Evolutionary conservation across 2,329 filamentous ascomycete species (phyloP).

Genomic region (Chalara sp.): DNA sequence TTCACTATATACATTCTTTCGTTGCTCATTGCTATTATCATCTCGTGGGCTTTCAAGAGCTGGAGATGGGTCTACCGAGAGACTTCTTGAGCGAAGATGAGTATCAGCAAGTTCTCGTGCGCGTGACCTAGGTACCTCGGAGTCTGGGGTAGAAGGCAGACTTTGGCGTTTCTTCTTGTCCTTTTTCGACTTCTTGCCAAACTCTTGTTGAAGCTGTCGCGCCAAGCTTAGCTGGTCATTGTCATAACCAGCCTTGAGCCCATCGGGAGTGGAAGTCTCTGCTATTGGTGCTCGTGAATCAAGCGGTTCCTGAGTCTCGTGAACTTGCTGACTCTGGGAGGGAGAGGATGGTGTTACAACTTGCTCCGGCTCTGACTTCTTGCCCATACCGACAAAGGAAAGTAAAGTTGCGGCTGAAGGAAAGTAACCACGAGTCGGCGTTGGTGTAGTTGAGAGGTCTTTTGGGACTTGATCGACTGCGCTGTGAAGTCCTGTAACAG

Average conservation of each 20-base stretch:
- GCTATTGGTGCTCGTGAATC: background rate
- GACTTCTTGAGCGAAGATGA: constrained; percentile 18
- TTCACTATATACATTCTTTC: constrained; percentile 17
- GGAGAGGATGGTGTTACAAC: background rate
- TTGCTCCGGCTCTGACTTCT: background rate
- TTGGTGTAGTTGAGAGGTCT: no score
- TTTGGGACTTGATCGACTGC: no score
- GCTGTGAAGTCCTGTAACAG: background rate
- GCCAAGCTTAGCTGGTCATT: constrained; percentile 23
- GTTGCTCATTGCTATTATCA: constrained; percentile 8
- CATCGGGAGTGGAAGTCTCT: constrained; percentile 11
- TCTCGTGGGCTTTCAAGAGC: constrained; percentile 4
- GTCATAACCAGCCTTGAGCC: constrained; percentile 16
- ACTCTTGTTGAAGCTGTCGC: constrained; percentile 22
- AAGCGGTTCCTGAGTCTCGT: constrained; percentile 2
- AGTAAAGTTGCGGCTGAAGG: constrained; percentile 6
- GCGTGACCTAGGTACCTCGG: constrained; percentile 17
- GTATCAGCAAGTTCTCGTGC: constrained; percentile 12
- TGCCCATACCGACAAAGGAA: background rate
- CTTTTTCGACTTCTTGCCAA: constrained; percentile 19
- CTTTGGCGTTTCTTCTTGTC: constrained; percentile 26
- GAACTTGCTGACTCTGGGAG: constrained; percentile 1
- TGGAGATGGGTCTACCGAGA: constrained; percentile 15
- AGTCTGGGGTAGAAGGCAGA: constrained; percentile 18
- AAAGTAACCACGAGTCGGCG: background rate